Evolutionary conservation across 805 yeast genomes (phyloP).

Genomic region (Hanseniaspora mollemarum): DNA sequence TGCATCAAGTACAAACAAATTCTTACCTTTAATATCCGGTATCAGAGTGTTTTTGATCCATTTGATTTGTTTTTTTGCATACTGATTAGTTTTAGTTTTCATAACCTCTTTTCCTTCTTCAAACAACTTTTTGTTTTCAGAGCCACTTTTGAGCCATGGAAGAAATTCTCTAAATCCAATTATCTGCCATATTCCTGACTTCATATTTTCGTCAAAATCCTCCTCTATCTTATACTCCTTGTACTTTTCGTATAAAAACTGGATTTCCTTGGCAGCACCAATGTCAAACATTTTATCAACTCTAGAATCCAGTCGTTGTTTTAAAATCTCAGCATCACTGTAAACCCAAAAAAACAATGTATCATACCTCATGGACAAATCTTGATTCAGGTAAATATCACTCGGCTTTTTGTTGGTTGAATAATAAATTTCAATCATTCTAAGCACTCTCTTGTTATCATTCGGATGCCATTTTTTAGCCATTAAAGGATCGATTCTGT

Average conservation of each 20-base stretch:
- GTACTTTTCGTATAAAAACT: constrained; percentile 43
- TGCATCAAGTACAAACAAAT: constrained; percentile 62
- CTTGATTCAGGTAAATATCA: constrained; percentile 56
- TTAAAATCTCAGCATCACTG: constrained; percentile 48
- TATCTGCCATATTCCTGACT: constrained; percentile 83
- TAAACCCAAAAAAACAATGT: constrained; percentile 75
- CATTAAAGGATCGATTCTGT: constrained; percentile 53
- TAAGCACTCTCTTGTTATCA: constrained; percentile 61
- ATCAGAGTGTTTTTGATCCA: constrained; percentile 73
- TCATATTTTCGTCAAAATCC: constrained; percentile 37
- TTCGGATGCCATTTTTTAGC: constrained; percentile 84
- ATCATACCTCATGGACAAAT: constrained; percentile 44
- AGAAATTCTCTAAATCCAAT: constrained; percentile 86
- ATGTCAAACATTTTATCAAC: constrained; percentile 70
- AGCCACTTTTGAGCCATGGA: constrained; percentile 44
- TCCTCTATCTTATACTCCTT: constrained; percentile 23
- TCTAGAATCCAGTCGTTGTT: constrained; percentile 55
- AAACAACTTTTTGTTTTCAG: constrained; percentile 24
- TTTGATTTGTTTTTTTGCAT: constrained; percentile 77
- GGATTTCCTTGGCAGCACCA: constrained; percentile 64
- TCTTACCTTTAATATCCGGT: constrained; percentile 55
- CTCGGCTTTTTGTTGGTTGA: constrained; percentile 59
- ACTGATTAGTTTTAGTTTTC: constrained; percentile 75
- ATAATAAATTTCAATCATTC: constrained; percentile 73
- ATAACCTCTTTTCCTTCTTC: constrained; percentile 51